Percentiles rank a stretch among this genome's conserved stretches.
These are phyloP conservation scores for Candida cerambycidarum DNA, from an alignment of 805 yeast species.

Conservation along the genomic window DNA sequence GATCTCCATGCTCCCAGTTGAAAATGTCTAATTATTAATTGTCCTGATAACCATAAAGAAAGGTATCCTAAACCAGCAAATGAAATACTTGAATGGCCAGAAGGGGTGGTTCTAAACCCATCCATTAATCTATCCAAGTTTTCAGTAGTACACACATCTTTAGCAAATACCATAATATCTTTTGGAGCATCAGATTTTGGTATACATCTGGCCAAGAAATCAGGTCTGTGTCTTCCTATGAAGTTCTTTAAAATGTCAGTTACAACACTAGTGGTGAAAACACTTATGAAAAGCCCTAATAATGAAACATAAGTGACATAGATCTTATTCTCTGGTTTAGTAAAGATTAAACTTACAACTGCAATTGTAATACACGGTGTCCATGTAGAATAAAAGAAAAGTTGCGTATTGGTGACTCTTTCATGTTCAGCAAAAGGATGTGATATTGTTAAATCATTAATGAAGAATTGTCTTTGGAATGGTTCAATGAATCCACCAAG, in stretches of 20 bases:
- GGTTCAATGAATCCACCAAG: constrained; percentile 44
- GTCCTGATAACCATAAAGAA: constrained; percentile 33
- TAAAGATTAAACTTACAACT: constrained; percentile 34
- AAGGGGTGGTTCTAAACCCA: constrained; percentile 29
- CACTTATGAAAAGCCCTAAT: constrained; percentile 63
- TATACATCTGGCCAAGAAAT: constrained; percentile 24
- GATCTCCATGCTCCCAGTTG: constrained; percentile 35
- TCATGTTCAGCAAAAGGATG: constrained; percentile 81
- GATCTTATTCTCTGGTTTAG: constrained; percentile 52
- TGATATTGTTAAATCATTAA: constrained; percentile 73
- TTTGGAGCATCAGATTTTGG: constrained; percentile 14
- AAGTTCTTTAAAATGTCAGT: constrained; percentile 33
- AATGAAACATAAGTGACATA: constrained; percentile 64
- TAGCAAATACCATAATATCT: constrained; percentile 9
- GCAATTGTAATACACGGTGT: constrained; percentile 49
- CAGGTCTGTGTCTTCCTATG: constrained; percentile 30
- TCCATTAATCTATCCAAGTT: constrained; percentile 19
- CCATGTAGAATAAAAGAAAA: constrained; percentile 54
- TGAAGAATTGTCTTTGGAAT: constrained; percentile 72
- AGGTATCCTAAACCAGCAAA: constrained; percentile 35
- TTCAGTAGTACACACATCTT: constrained; percentile 19
- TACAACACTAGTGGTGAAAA: constrained; percentile 52
- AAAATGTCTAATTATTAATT: constrained; percentile 43
- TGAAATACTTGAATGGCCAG: constrained; percentile 36
- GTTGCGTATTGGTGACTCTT: constrained; percentile 57